Conservation (phyloP, 2,329 filamentous ascomycete species). For the Mycosphaerelloides madeirae region DNA sequence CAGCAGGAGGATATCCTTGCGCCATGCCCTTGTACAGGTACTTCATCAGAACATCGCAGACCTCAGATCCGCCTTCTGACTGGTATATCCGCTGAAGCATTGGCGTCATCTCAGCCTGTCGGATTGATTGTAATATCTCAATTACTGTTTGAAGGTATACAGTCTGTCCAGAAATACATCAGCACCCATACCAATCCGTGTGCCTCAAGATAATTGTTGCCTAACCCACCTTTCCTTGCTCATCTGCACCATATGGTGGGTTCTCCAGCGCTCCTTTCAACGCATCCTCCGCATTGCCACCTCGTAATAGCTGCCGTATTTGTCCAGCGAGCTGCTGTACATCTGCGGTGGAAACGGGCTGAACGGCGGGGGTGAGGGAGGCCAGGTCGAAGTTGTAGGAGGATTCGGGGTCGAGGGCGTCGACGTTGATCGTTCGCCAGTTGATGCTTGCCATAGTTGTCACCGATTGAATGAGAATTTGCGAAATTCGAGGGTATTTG, state of each 20-base stretch:
- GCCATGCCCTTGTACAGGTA: conserved; percentile 94
- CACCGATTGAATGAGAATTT: too few relatives aligned
- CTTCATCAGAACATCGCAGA: conserved; percentile 93
- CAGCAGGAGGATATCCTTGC: conserved; percentile 31
- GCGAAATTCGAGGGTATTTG: too few relatives aligned
- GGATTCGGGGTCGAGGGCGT: conserved; percentile 84
- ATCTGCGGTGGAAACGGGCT: conserved; percentile 70
- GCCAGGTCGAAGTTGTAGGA: conserved; percentile 85
- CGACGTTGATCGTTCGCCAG: conserved; percentile 89
- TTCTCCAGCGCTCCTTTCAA: conserved; percentile 78
- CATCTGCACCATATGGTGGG: conserved; percentile 64
- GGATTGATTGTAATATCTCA: conserved; percentile 93
- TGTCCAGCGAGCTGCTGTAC: conserved; percentile 73
- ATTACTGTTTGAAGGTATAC: conserved; percentile 81
- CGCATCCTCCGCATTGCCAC: conserved; percentile 82
- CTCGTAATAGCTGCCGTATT: conserved; percentile 80
- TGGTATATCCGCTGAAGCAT: conserved; percentile 77
- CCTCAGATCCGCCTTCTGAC: conserved; percentile 73
- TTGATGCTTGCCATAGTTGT: conserved; percentile 49
- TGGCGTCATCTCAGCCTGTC: conserved; percentile 90
- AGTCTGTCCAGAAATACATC: conserved; percentile 52
- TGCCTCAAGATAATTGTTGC: conserved; percentile 6
- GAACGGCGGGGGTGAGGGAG: conserved; percentile 71
- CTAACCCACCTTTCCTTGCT: conserved; percentile 47
- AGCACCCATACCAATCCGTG: neutral